Evolutionary conservation across 2,329 filamentous ascomycete genomes (phyloP).

Genomic region (Fusarium dimerum): DNA sequence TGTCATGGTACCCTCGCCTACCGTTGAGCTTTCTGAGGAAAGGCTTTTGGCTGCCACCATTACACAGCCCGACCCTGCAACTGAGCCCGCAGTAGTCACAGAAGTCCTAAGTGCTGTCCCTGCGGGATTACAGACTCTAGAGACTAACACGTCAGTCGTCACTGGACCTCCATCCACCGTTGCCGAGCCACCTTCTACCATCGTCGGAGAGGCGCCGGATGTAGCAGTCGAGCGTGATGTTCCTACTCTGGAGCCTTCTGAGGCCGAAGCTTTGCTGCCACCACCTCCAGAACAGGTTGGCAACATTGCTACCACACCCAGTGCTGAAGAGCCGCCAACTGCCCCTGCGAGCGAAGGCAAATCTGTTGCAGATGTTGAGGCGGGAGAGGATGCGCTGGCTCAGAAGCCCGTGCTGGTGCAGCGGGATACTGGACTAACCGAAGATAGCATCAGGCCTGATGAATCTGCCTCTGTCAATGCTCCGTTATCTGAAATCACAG

Average conservation of each 20-base stretch:
- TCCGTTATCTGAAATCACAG: constrained; percentile 31
- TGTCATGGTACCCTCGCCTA: constrained; percentile 49
- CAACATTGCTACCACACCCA: constrained; percentile 39
- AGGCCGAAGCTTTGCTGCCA: constrained; percentile 31
- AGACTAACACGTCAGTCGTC: constrained; percentile 25
- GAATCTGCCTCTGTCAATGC: constrained; percentile 38
- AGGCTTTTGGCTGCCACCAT: constrained; percentile 5
- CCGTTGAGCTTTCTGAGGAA: constrained; percentile 32
- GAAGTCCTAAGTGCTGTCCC: constrained; percentile 1
- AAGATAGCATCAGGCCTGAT: constrained; percentile 41
- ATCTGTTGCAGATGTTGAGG: constrained; percentile 24
- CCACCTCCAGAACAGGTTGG: constrained; percentile 43
- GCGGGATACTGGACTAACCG: constrained; percentile 37
- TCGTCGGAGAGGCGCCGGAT: constrained; percentile 32
- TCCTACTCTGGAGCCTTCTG: constrained; percentile 20
- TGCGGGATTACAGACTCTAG: constrained; percentile 5
- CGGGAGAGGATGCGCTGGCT: constrained; percentile 18
- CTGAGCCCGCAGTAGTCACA: constrained; percentile 3
- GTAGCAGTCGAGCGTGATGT: constrained; percentile 29
- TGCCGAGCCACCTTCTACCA: constrained; percentile 34
- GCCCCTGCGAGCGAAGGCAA: constrained; percentile 28
- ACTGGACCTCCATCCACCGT: constrained; percentile 35
- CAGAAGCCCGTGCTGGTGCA: constrained; percentile 29
- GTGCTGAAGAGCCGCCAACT: constrained; percentile 29
- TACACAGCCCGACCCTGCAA: background rate